These are phyloP conservation scores for Hippophae rhamnoides DNA, from an alignment of 306 rosid genomes.

Conservation along the genomic window DNA sequence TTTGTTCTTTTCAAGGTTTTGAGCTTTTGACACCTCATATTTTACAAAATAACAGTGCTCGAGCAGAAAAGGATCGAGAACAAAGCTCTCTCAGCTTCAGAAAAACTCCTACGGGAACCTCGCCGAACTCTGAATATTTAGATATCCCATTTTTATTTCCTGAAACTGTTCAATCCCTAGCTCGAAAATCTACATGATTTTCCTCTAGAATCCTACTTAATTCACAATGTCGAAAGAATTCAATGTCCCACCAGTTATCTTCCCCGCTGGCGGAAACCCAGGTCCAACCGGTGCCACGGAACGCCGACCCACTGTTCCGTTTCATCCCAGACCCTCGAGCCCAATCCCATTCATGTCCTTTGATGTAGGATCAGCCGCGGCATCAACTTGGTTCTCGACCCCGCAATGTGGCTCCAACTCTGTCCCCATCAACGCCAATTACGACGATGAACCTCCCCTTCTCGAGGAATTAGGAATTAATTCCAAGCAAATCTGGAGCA, in stretches of 20 bases:
- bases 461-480: neutral
- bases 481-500: neutral
- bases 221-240: neutral
- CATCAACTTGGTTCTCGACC: neutral
- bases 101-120: no score
- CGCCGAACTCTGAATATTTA: no score
- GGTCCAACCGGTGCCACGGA: neutral
- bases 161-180: neutral
- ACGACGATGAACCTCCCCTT: neutral
- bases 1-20: no score
- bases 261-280: neutral
- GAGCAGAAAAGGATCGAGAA: no score
- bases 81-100: no score
- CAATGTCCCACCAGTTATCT: neutral
- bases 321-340: neutral
- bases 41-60: no score
- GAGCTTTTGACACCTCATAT: no score
- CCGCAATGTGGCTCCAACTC: neutral
- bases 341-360: slow-evolving; percentile 1
- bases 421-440: neutral
- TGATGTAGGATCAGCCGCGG: neutral
- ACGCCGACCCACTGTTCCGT: neutral
- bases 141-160: neutral
- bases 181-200: no score
- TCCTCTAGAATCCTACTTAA: no score